A percentile compares a stretch with the other conserved stretches of the same genome.
Conservation (phyloP, 2,329 filamentous ascomycete genomes). For the Pseudogymnoascus sp. region DNA sequence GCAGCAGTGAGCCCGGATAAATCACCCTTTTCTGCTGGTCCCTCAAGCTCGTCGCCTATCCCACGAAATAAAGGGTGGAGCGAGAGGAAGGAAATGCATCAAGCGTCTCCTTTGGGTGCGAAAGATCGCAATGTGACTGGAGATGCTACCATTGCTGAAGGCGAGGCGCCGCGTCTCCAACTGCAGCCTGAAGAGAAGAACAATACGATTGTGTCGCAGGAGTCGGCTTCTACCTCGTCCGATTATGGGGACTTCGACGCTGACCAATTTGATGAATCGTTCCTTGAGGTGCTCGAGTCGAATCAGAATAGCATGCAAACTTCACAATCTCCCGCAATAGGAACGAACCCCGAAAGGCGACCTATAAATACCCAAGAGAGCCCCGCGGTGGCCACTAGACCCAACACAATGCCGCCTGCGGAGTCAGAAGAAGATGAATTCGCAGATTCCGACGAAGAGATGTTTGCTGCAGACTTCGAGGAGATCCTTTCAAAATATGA, state of each 20-base stretch:
- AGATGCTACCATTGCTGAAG: constrained; percentile 34
- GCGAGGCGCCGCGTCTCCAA: constrained; percentile 1
- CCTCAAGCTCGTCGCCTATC: constrained; percentile 37
- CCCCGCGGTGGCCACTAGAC: neutral
- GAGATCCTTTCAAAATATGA: constrained; percentile 51
- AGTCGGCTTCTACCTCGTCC: constrained; percentile 18
- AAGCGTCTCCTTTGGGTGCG: constrained; percentile 15
- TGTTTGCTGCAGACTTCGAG: constrained; percentile 51
- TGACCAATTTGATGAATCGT: constrained; percentile 34
- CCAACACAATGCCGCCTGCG: neutral
- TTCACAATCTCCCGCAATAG: constrained; percentile 4
- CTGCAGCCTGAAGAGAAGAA: constrained; percentile 3
- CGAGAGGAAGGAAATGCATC: neutral
- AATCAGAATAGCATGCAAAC: constrained; percentile 25
- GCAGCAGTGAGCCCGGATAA: constrained; percentile 25
- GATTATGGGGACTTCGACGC: constrained; percentile 45
- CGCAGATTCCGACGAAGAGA: constrained; percentile 58
- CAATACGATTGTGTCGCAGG: neutral
- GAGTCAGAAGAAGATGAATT: constrained; percentile 48
- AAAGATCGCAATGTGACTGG: constrained; percentile 39
- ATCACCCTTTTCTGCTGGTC: constrained; percentile 12
- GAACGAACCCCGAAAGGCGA: neutral
- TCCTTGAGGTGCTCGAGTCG: constrained; percentile 48
- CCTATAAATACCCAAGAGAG: neutral
- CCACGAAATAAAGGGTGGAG: neutral